Base-by-base conservation (phyloP, 495 filamentous ascomycete genomes). In the Hapsidospora chrysogenum region DNA sequence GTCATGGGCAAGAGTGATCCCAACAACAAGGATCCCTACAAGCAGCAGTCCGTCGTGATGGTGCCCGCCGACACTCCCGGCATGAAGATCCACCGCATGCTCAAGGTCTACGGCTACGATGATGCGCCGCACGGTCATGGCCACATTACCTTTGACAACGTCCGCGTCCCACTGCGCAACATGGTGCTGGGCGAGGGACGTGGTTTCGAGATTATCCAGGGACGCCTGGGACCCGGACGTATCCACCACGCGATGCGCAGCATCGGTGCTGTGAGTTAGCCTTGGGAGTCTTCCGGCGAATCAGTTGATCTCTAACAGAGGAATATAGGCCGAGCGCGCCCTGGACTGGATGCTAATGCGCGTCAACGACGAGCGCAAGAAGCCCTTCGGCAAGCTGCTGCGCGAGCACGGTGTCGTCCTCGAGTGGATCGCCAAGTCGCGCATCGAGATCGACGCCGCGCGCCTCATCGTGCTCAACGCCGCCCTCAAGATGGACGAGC, bases 151-250 rank as follows among this genome's bases (percentile, higher is more conserved):
- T 94, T 94, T 64, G 66, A 74, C 17, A 74, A 92, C 47, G 85
- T 89, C 30, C 78, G 82, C 40, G 76, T 94, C 0, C 85, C 84
- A 13, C 66, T 63, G 4, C 52, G 65, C 38, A 83, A 81, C 53
- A 70, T 94, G 43, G 78, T 94, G 7, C 74, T 94, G 20, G 86
- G 85, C 33, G 80, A 84, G 52, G 84, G 85, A 38, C 74, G 85
- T 31, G 86, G 85, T n/a, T 93, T 93, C 56, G 86, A 94, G 53
- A 92, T 94, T 50, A 92, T 93, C 54, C 85, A 94, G 53, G 85
- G 86, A 22, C 78, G 85, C 29, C 72, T 94, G 19, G 85, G 85
- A 3, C 85, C 86, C 14, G 85, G 86, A 9, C 78, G 86, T 26
- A 92, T 94, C 51, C 86, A 93, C 60, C 86, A 93, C 58, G 80